These are phyloP conservation scores for Lentinula edodes DNA, from an alignment of 768 basidiomycete genomes.

Conservation along the genomic window DNA sequence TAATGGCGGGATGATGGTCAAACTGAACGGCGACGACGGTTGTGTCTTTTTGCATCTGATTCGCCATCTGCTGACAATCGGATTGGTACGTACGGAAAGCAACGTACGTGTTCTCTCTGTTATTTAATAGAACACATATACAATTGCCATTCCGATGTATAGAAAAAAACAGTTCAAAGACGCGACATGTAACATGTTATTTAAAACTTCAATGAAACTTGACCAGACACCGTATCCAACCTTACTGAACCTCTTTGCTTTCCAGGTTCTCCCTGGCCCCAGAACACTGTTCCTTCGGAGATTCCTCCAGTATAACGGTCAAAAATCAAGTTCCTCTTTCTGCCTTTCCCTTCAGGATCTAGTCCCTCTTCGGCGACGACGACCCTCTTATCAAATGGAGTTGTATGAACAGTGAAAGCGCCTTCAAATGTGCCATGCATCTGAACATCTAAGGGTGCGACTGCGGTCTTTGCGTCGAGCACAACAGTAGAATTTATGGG, in stretches of 20 bases:
- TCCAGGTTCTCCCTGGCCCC: background rate
- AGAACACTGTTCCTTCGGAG: background rate
- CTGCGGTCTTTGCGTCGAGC: slow-evolving; percentile 16
- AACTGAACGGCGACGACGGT: no score
- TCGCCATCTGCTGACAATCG: no score
- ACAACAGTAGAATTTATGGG: slow-evolving; percentile 21
- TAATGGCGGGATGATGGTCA: no score
- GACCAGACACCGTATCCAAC: background rate
- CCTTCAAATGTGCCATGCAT: slow-evolving; percentile 27
- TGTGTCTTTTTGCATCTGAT: no score
- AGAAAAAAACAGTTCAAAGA: no score
- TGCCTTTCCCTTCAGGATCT: slow-evolving; percentile 5
- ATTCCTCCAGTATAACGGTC: background rate
- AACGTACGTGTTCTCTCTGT: no score
- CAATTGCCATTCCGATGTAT: no score
- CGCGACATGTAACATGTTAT: background rate
- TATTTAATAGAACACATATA: no score
- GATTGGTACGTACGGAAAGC: no score
- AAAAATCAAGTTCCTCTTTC: slow-evolving; percentile 3
- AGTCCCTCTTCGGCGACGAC: background rate
- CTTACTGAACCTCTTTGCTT: background rate
- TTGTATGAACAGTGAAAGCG: slow-evolving; percentile 15
- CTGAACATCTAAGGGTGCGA: slow-evolving; percentile 18
- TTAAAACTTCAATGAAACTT: background rate
- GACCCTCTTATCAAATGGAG: background rate